Percentiles rank a stretch among this genome's conserved stretches.
These are phyloP conservation scores for Cordyceps javanica DNA, from an alignment of 2,329 filamentous ascomycete genomes.

Conservation along the genomic window DNA sequence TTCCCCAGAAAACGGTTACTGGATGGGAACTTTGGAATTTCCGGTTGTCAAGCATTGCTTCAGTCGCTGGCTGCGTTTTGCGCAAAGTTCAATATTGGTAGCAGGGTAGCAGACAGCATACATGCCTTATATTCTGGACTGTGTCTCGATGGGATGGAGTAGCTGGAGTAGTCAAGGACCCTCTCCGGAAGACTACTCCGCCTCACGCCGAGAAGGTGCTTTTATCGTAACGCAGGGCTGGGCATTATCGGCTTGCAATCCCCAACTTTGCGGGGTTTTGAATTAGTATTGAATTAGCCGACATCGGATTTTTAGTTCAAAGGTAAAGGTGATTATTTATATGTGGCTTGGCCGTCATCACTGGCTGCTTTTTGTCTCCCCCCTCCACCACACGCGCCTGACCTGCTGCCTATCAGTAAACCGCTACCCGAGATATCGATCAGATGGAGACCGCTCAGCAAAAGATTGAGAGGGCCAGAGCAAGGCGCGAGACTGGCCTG, in stretches of 20 bases:
- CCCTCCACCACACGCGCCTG: neutral
- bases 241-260: neutral
- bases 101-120: neutral
- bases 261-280: neutral
- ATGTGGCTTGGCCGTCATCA: neutral
- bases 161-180: slow-evolving; percentile 4
- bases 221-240: neutral
- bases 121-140: neutral
- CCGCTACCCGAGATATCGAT: neutral
- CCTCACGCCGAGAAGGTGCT: neutral
- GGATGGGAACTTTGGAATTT: no score
- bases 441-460: slow-evolving; percentile 9
- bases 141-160: neutral
- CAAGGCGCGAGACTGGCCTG: slow-evolving; percentile 13
- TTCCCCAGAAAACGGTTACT: neutral
- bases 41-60: no score
- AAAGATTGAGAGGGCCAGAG: slow-evolving; percentile 11
- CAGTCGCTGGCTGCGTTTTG: no score
- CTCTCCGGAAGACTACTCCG: neutral
- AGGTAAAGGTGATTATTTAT: neutral
- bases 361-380: neutral
- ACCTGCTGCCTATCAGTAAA: neutral
- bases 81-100: no score
- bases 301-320: slow-evolving; percentile 1
- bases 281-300: neutral